A percentile compares a stretch with the other conserved stretches of the same genome.
Evolutionary conservation across 352 stramenopile genomes (phyloP).

Genomic region (Pythium aphanidermatum): DNA sequence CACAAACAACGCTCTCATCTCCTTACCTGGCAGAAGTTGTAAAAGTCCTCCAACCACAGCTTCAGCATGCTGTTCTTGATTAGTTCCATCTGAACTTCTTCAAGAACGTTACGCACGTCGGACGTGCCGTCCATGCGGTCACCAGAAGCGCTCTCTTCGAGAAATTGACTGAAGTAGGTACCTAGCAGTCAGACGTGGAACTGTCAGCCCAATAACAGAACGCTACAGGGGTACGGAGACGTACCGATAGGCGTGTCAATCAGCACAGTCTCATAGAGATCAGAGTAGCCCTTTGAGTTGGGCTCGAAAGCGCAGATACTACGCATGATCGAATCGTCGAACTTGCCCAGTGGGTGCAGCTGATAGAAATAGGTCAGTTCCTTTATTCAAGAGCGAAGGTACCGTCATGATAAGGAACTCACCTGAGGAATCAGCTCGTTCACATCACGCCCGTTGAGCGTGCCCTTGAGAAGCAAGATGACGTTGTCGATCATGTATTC

Average conservation of each 20-base stretch:
- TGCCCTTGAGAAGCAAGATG: slow-evolving; percentile 98
- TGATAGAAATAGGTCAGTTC: slow-evolving; percentile 27
- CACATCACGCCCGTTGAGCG: slow-evolving; percentile 93
- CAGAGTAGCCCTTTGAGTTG: slow-evolving; percentile 96
- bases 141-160: slow-evolving; percentile 90
- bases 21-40: slow-evolving; percentile 91
- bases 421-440: slow-evolving; percentile 96
- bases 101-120: slow-evolving; percentile 94
- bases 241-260: slow-evolving; percentile 97
- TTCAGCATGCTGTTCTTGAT: slow-evolving; percentile 99
- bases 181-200: slow-evolving; percentile 35
- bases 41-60: slow-evolving; percentile 94
- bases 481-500: slow-evolving; percentile 99
- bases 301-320: slow-evolving; percentile 98
- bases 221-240: neutral
- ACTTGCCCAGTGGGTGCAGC: slow-evolving; percentile 98
- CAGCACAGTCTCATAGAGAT: slow-evolving; percentile 99
- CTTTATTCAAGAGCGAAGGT: too few species aligned
- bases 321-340: slow-evolving; percentile 98
- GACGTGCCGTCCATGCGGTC: slow-evolving; percentile 82
- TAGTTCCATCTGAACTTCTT: slow-evolving; percentile 99
- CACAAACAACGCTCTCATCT: neutral
- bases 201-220: neutral
- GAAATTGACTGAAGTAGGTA: slow-evolving; percentile 97
- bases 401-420: too few species aligned